A percentile compares a stretch with the other conserved stretches of the same genome.
Conservation (phyloP, 2,329 filamentous ascomycete genomes). For the Helotiales sp. region DNA sequence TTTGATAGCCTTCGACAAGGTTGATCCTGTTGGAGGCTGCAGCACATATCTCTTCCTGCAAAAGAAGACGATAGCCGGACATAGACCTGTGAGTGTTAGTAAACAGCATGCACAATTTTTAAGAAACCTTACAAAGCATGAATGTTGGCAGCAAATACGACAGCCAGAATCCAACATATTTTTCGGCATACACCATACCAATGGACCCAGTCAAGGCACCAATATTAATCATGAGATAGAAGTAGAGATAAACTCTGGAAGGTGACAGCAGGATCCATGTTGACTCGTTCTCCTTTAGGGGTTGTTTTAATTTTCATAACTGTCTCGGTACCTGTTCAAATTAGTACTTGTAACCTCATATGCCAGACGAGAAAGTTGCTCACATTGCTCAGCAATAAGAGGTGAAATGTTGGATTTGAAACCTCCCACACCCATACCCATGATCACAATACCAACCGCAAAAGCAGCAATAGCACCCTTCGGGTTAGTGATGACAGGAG, state of each 20-base stretch:
- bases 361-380: slow-evolving; percentile 30
- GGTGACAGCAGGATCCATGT: slow-evolving; percentile 37
- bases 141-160: slow-evolving; percentile 40
- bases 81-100: slow-evolving; percentile 43
- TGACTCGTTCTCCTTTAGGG: slow-evolving; percentile 33
- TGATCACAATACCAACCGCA: slow-evolving; percentile 48
- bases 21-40: slow-evolving; percentile 61
- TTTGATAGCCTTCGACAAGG: slow-evolving; percentile 58
- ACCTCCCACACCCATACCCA: slow-evolving; percentile 46
- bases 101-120: neutral
- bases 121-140: slow-evolving; percentile 19
- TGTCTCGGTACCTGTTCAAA: slow-evolving; percentile 15
- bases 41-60: slow-evolving; percentile 41
- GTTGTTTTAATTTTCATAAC: slow-evolving; percentile 28
- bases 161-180: slow-evolving; percentile 53
- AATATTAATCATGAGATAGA: slow-evolving; percentile 56
- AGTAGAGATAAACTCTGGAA: slow-evolving; percentile 38
- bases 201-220: slow-evolving; percentile 43
- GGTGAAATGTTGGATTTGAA: slow-evolving; percentile 43
- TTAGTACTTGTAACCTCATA: slow-evolving; percentile 15
- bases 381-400: slow-evolving; percentile 30
- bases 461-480: slow-evolving; percentile 48
- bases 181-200: slow-evolving; percentile 52
- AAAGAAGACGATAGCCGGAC: slow-evolving; percentile 56
- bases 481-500: slow-evolving; percentile 44